Evolutionary conservation across 2,329 filamentous ascomycete species (phyloP), one percentile per base, ranked within the genome.

Genomic region (Cryphonectria parasitica): DNA sequence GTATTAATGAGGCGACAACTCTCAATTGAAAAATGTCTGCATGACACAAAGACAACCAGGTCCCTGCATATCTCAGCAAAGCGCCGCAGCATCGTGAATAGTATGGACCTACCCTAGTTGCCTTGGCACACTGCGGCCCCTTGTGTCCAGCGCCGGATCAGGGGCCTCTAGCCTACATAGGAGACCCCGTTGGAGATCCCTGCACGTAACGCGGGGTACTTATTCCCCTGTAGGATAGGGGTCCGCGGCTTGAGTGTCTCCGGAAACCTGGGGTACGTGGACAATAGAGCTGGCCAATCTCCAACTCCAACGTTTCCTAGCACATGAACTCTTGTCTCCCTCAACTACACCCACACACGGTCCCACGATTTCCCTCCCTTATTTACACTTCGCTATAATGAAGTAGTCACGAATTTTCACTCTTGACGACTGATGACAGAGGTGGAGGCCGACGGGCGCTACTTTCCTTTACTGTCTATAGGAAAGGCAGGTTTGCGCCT

Each of bases 111-210:
- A 13, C 22, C 49, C n/a, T 25, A 15, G 41, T 43, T 43, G 41
- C 45, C 7, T 19, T 58, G 5, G 15, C 5, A 13, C 5, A 13
- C 28, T 28, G 28, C 41, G 41, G 19, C 58, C 7, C 31, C 58
- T 49, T 61, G 31, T 61, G 19, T 39, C 31, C 22, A 39, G 58
- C 10, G 58, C 58, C 11, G n/a, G 19, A n/a, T 19, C 22, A 61
- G 34, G 22, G n/a, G 66, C 39, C 36, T 22, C 74, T 75, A 74
- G 28, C 31, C 31, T 69, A 25, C 19, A n/a, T 25, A 28, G 41
- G n/a, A 5, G n/a, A 19, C 10, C 34, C 34, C 17, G 60, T 25
- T 15, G 34, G 19, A 25, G 34, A 36, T 10, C 22, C 39, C n/a
- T 64, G 25, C 62, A 22, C 41, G 62, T 25, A 22, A 28, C 62